Evolutionary conservation across 1,284 basidiomycete species (phyloP), one percentile per base, ranked within the genome.

Genomic region (Takashimella tepidaria): DNA sequence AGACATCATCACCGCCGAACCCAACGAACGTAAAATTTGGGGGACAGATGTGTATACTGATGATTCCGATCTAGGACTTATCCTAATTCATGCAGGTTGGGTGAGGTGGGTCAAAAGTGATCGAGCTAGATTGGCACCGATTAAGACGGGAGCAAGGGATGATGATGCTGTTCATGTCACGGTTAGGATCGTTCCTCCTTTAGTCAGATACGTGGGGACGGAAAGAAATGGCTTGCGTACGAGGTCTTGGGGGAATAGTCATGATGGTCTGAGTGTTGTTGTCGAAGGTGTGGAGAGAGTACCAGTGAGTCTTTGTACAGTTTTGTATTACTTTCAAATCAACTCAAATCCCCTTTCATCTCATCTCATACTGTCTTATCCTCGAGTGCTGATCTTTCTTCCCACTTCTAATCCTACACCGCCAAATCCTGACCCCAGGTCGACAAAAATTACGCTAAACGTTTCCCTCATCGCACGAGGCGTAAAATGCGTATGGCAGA

Each of bases 41-140:
- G 81, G 81, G 5, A 81, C 80, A 3, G 80, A 82, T 51, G 78
- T 82, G 40, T 82, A 81, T 62, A 82, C 81, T n/a, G 81, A 82
- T 64, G 81, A 82, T 62, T 81, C 80, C 23, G 80, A 81, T 61
- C 69, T 81, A 4, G 69, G 81, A 1, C 75, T 77, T 13, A 74
- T 81, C 47, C 75, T 79, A 26, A 64, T 81, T 4, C 81, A 82
- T 62, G 77, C 78, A 1, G 81, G 81, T 11, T 81, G 80, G 79
- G 64, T 77, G 48, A 70, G 74, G 55, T 77, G 72, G 68, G 54
- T 23, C 19, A 50, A 51, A 22, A 46, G 45, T 16, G 55, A 55
- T 22, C 31, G 31, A 8, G 31, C 31, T 8, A 37, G 31, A 37
- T 11, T 44, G 6, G n/a, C 22, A 11, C 42, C 42, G 22, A 8